phyloP scores from a whole-genome alignment of 306 rosid genomes.

The Malus sieversii region DNA sequence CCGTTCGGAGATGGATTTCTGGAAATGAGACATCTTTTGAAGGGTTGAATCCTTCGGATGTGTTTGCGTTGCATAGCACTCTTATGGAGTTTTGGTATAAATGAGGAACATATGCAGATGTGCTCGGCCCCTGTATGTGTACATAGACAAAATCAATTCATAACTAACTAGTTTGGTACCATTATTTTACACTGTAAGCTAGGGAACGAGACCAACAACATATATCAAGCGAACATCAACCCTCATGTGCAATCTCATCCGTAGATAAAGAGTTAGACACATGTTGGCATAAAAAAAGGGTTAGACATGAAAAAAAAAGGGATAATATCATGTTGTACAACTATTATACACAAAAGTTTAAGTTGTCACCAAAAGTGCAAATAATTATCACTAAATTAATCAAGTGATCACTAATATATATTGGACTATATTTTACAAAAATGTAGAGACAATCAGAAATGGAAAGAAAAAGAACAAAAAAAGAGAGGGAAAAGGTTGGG shows the following conservation, averaged over 20 bases:
- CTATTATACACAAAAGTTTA: too few relatives aligned
- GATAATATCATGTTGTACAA: too few relatives aligned
- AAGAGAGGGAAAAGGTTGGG: neutral
- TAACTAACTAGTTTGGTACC: neutral
- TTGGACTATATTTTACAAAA: neutral
- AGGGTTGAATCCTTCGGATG: conserved; percentile 38
- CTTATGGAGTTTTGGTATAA: conserved; percentile 35
- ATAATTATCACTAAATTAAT: too few relatives aligned
- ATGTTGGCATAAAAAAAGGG: too few relatives aligned
- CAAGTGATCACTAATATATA: neutral
- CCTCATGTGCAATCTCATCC: too few relatives aligned
- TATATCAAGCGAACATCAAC: too few relatives aligned
- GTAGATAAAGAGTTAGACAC: too few relatives aligned
- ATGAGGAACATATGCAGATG: conserved; percentile 24
- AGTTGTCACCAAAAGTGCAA: too few relatives aligned
- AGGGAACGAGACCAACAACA: too few relatives aligned
- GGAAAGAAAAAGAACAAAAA: neutral
- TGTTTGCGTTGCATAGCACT: conserved; percentile 39
- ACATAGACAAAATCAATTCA: neutral
- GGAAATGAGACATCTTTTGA: conserved; percentile 40
- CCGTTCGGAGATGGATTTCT: conserved; percentile 31
- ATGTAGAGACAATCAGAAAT: neutral
- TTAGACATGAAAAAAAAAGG: too few relatives aligned
- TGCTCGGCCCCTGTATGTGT: conserved; percentile 23
- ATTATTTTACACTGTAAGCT: neutral